phyloP scores from a whole-genome alignment of 116 monocot species.

The Papilionanthe hybrid region DNA sequence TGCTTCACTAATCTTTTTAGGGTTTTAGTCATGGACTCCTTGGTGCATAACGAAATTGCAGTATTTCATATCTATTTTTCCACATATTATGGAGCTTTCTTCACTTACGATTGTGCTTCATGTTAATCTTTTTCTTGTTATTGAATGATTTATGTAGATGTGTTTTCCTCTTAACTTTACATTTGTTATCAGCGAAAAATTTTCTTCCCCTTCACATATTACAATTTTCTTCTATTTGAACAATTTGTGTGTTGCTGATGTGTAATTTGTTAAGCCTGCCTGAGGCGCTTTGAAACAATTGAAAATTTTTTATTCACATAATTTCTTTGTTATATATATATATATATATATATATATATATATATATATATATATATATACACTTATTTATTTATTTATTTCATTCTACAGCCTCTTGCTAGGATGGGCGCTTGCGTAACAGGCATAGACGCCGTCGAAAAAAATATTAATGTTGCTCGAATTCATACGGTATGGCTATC shows the following conservation, averaged over 20 bases:
- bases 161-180: not conserved
- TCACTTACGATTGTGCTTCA: not conserved
- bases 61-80: not conserved
- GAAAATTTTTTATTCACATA: not conserved
- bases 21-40: not conserved
- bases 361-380: not conserved
- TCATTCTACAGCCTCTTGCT: constrained; percentile 67
- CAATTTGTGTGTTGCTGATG: not conserved
- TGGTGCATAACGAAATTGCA: not conserved
- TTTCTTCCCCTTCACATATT: not conserved
- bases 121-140: not conserved
- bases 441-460: constrained; percentile 91
- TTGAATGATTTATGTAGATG: not conserved
- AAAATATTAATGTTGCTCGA: constrained; percentile 88
- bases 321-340: not conserved
- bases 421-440: constrained; percentile 89
- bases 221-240: not conserved
- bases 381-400: constrained; percentile 1
- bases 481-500: constrained; percentile 78
- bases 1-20: not conserved
- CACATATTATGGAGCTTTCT: not conserved
- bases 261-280: not conserved
- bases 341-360: too few relatives aligned
- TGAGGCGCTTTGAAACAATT: not conserved
- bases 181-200: not conserved